Base-by-base conservation (phyloP, 2,329 filamentous ascomycete genomes). In the Colletotrichum shisoi region DNA sequence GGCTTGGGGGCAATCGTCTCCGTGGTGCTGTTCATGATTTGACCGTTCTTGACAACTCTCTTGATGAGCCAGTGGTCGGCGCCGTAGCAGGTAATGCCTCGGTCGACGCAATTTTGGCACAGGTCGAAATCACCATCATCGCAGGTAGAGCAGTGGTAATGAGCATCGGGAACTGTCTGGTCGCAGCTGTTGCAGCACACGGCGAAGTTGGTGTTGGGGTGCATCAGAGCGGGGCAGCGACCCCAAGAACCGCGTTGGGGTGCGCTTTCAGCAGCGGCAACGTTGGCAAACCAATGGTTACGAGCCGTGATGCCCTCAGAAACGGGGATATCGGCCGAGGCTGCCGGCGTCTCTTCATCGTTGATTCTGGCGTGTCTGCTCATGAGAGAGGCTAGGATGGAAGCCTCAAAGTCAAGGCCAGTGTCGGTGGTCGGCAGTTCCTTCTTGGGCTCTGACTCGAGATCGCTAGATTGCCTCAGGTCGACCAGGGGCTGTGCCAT, bases 111-210 rank as follows among this genome's bases (percentile, higher is more conserved):
- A 6, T 82, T 78, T 70, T 89, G 85, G 83, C 96, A 99, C 37
- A 99, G 86, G 75, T 99, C 95, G 74, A 94, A 99, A 77, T 99
- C 95, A 46, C 94, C 95, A 64, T 91, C 87, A 71, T 98, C 93
- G 76, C 95, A 99, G 65, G 91, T 92, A 71, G 91, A 91, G 83
- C 96, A 99, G 80, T 99, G 95, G 79, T 92, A 99, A 79, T 99
- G 94, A 58, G 88, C 86, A 72, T 93, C 89, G 34, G 90, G 86
- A 73, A 97, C 93, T 48, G 89, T 87, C 69, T 82, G 83, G 71
- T 93, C 90, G 79, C 95, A 99, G 76, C 87, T 86, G 81, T 99
- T 98, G 86, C 95, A 99, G 83, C 92, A 96, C 51, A 99, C 93
- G 13, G 91, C 91, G 79, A 94, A 97, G 53, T 85, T 80, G 63